Evolutionary conservation across 352 stramenopile species (phyloP), one percentile per base, ranked within the genome.

Genomic region (Phytophthora fragariae): DNA sequence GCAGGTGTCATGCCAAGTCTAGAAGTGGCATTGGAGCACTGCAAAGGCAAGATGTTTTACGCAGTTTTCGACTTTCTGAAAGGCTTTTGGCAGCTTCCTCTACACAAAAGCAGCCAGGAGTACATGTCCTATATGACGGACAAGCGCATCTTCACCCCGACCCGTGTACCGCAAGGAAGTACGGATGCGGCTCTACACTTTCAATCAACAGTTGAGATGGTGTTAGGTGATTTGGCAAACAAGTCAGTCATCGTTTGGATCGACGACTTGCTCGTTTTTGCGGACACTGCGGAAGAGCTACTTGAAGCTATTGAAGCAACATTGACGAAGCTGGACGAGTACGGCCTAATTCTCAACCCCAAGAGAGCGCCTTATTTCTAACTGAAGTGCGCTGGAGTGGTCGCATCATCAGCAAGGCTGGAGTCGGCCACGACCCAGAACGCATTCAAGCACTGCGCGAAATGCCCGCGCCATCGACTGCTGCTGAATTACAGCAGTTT

Each of bases 61-160:
- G n/a, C n/a, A n/a, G n/a, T n/a, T n/a, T n/a, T n/a, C n/a, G n/a
- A n/a, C n/a, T n/a, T n/a, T n/a, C n/a, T n/a, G n/a, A n/a, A n/a
- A n/a, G n/a, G n/a, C n/a, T n/a, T n/a, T n/a, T n/a, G n/a, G n/a
- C n/a, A n/a, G n/a, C n/a, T n/a, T n/a, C n/a, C n/a, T n/a, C n/a
- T n/a, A n/a, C n/a, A n/a, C n/a, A n/a, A n/a, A n/a, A n/a, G n/a
- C n/a, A 65, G 60, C 19, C 70, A 72, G 24, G 54, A 78, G 12
- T 62, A 9, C 3, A 47, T 76, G 4, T 68, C 50, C 2, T 81
- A 73, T 44, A 76, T 77, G 59, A 75, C 61, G 7, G 64, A 80
- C 7, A 60, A 59, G 12, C 62, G 57, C 4, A 39, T 76, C 1
- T 80, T 70, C 52, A 76, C 63, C 3, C 60, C 65, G 10, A 54